Evolutionary conservation across 352 stramenopile genomes (phyloP).

Genomic region (Labyrinthula sp.): DNA sequence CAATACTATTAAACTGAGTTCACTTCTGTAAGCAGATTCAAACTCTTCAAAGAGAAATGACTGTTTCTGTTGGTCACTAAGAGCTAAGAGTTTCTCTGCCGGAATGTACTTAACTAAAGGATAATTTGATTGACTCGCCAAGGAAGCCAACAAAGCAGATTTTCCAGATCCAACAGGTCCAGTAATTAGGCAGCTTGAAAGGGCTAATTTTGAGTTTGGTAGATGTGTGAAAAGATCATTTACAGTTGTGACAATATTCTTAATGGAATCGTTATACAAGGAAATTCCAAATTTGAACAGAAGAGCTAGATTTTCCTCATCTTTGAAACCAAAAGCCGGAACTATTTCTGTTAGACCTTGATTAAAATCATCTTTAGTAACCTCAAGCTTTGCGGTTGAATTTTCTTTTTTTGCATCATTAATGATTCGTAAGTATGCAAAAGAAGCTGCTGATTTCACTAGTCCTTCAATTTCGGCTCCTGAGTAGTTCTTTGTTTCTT

Average conservation of each 20-base stretch:
- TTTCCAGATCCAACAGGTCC: conserved; percentile 77
- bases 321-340: conserved; percentile 81
- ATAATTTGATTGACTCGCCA: conserved; percentile 81
- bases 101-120: conserved; percentile 90
- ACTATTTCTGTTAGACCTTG: conserved; percentile 78
- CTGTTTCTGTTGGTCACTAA: conserved; percentile 65
- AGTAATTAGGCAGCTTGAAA: conserved; percentile 90
- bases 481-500: conserved; percentile 94
- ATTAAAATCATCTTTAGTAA: conserved; percentile 71
- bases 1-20: conserved; percentile 93
- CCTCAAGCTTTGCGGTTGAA: conserved; percentile 25
- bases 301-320: conserved; percentile 67
- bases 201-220: conserved; percentile 71
- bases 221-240: conserved; percentile 72
- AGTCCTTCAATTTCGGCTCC: conserved; percentile 93
- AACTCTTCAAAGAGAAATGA: conserved; percentile 43
- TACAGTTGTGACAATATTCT: conserved; percentile 67
- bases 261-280: conserved; percentile 75
- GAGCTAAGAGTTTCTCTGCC: conserved; percentile 87
- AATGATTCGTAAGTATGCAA: conserved; percentile 37
- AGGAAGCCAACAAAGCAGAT: conserved; percentile 84
- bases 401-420: conserved; percentile 28
- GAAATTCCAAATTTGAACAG: conserved; percentile 90
- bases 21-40: conserved; percentile 90
- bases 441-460: conserved; percentile 69